Evolutionary conservation across 805 yeast genomes (phyloP).

Genomic region (Candida gorgasii): DNA sequence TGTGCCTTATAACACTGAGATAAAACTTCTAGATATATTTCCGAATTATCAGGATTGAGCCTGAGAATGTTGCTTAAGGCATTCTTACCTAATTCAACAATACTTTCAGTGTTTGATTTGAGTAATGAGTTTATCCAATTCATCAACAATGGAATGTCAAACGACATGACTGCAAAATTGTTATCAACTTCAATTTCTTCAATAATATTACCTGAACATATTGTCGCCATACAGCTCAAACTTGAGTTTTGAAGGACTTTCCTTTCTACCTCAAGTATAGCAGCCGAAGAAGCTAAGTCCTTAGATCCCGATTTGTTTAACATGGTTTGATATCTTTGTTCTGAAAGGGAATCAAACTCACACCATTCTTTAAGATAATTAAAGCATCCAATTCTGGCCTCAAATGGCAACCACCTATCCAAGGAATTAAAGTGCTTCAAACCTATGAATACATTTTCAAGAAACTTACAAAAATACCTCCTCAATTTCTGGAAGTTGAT

Average conservation of each 20-base stretch:
- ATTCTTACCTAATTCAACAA: constrained; percentile 61
- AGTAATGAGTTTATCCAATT: constrained; percentile 82
- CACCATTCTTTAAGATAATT: constrained; percentile 91
- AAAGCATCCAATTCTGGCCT: constrained; percentile 80
- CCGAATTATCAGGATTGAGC: constrained; percentile 56
- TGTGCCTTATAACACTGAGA: constrained; percentile 69
- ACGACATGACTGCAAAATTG: constrained; percentile 49
- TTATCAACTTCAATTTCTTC: constrained; percentile 38
- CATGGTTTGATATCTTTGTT: constrained; percentile 65
- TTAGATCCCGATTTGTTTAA: constrained; percentile 42
- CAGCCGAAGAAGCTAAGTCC: constrained; percentile 54
- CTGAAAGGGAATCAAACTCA: constrained; percentile 67
- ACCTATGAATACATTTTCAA: constrained; percentile 72
- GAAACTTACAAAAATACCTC: constrained; percentile 77
- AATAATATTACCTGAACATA: constrained; percentile 74
- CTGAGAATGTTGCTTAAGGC: constrained; percentile 71
- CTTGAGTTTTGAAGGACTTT: constrained; percentile 69
- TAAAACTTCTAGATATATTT: constrained; percentile 58
- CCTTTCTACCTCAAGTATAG: constrained; percentile 79
- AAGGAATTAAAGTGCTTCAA: constrained; percentile 40
- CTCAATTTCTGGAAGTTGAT: constrained; percentile 76
- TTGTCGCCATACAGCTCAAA: constrained; percentile 78
- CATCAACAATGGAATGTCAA: constrained; percentile 67
- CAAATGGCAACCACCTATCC: constrained; percentile 74
- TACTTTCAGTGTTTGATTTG: constrained; percentile 53